Evolutionary conservation across 2,329 filamentous ascomycete species (phyloP).

Genomic region (Arthroderma sp.): DNA sequence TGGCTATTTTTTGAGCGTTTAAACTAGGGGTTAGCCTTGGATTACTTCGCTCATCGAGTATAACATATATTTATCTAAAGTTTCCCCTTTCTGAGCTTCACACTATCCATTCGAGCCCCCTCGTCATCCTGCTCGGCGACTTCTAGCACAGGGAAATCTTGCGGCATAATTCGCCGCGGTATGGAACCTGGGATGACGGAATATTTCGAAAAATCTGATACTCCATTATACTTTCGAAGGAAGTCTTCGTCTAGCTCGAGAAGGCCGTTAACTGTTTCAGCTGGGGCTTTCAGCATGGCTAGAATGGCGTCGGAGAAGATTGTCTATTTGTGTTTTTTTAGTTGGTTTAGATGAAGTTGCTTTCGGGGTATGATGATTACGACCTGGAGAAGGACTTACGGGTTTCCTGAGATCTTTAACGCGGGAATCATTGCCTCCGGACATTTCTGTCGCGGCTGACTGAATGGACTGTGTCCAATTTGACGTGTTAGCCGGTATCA

Average conservation of each 20-base stretch:
- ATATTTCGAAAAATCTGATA: slow-evolving; percentile 62
- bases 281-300: slow-evolving; percentile 51
- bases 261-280: slow-evolving; percentile 53
- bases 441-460: slow-evolving; percentile 55
- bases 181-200: slow-evolving; percentile 48
- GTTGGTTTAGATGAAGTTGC: neutral
- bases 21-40: too few relatives aligned
- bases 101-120: slow-evolving; percentile 57
- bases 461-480: slow-evolving; percentile 46
- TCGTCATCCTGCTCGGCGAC: slow-evolving; percentile 73
- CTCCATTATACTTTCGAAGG: slow-evolving; percentile 47
- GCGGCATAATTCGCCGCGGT: slow-evolving; percentile 69
- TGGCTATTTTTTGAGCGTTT: too few relatives aligned
- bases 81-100: slow-evolving; percentile 14
- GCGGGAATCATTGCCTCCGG: slow-evolving; percentile 33
- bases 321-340: slow-evolving; percentile 25
- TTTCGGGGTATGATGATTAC: too few relatives aligned
- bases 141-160: slow-evolving; percentile 51
- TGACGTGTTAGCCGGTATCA: neutral
- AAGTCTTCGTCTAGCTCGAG: slow-evolving; percentile 73
- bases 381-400: slow-evolving; percentile 19
- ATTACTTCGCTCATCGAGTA: too few relatives aligned
- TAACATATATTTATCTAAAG: too few relatives aligned
- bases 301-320: slow-evolving; percentile 73
- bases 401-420: slow-evolving; percentile 53